Conservation (phyloP, 345 rosid genomes). For the Brassica napus region DNA sequence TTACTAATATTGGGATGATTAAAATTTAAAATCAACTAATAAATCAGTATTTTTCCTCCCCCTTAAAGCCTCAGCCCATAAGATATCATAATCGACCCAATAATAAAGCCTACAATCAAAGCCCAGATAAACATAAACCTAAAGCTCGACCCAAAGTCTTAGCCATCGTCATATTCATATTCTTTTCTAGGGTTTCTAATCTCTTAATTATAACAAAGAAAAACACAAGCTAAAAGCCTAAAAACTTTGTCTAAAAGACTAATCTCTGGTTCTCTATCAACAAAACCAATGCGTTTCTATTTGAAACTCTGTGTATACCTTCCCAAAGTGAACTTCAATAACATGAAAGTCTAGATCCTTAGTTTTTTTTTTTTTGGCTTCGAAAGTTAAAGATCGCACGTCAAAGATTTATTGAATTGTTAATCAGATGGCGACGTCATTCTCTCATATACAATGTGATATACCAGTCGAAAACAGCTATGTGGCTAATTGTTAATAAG, state of each 20-base stretch:
- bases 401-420: not conserved
- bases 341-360: not conserved
- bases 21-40: not conserved
- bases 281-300: not conserved
- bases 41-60: not conserved
- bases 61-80: not conserved
- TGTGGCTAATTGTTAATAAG: not conserved
- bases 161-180: conserved; percentile 23
- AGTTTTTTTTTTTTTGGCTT: not conserved
- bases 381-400: not conserved
- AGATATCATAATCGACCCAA: not conserved
- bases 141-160: not conserved
- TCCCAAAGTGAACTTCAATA: not conserved
- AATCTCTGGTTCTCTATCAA: not conserved
- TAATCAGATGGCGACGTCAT: not conserved
- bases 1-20: no score
- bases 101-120: not conserved
- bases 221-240: not conserved
- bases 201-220: not conserved
- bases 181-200: conserved; percentile 23
- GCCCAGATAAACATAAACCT: conserved; percentile 11
- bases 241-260: not conserved
- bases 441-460: not conserved
- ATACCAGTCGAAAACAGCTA: not conserved
- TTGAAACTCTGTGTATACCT: not conserved